Evolutionary conservation across 768 basidiomycete genomes (phyloP).

Genomic region (Crassisporium funariophilum): DNA sequence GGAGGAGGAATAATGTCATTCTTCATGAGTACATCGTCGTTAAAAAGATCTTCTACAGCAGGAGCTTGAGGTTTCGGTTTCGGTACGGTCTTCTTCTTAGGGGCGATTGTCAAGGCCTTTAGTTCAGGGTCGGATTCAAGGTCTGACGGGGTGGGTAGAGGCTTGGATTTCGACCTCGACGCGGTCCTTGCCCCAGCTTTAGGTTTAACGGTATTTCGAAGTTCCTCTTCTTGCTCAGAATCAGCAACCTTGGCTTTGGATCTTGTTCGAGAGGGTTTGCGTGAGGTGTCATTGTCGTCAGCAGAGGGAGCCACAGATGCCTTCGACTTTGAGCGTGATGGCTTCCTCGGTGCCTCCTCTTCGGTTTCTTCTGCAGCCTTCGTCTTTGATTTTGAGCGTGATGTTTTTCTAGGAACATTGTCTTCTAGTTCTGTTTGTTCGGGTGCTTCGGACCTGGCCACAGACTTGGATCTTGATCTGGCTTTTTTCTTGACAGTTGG

Average conservation of each 20-base stretch:
- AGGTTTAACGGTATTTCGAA: slow-evolving; percentile 9
- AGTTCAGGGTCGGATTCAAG: slow-evolving; percentile 14
- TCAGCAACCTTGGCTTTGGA: slow-evolving; percentile 18
- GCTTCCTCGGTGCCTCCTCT: slow-evolving; percentile 22
- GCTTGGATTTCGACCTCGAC: slow-evolving; percentile 16
- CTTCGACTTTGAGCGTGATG: slow-evolving; percentile 27
- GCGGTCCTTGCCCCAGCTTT: slow-evolving; percentile 8
- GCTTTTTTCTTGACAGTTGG: slow-evolving; percentile 18
- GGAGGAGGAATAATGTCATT: slow-evolving; percentile 12
- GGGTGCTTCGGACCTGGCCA: slow-evolving; percentile 13
- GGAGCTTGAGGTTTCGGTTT: slow-evolving; percentile 10
- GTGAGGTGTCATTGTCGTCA: slow-evolving; percentile 14
- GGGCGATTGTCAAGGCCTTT: slow-evolving; percentile 5
- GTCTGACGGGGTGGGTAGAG: slow-evolving; percentile 9
- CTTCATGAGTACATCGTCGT: slow-evolving; percentile 24
- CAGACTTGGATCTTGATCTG: slow-evolving; percentile 26
- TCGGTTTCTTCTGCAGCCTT: slow-evolving; percentile 22
- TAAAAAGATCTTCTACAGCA: slow-evolving; percentile 16
- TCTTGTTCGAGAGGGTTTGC: slow-evolving; percentile 20
- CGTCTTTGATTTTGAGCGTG: slow-evolving; percentile 24
- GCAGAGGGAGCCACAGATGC: slow-evolving; percentile 12
- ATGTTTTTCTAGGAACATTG: slow-evolving; percentile 21
- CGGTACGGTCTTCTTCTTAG: slow-evolving; percentile 4
- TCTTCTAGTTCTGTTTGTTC: slow-evolving; percentile 10
- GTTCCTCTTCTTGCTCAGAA: slow-evolving; percentile 20